phyloP scores from a whole-genome alignment of 2,329 filamentous ascomycete species.

The Nothophoma quercina region DNA sequence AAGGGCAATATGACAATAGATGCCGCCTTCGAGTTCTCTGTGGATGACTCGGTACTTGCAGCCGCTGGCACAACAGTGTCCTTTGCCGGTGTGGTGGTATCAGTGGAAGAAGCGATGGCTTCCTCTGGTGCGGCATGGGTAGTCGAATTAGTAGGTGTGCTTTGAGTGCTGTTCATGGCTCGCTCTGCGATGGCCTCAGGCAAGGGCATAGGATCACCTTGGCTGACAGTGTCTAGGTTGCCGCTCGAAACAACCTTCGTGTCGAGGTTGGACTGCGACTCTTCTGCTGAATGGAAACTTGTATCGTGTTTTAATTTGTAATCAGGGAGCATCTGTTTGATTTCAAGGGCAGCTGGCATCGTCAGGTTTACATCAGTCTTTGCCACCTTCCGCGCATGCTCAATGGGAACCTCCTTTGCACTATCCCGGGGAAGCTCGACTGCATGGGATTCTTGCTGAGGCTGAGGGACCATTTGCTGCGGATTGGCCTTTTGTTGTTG shows the following conservation, averaged over 20 bases:
- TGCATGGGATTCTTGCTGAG: background rate
- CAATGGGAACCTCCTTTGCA: background rate
- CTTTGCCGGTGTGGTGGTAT: background rate
- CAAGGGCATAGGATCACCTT: background rate
- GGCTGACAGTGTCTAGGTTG: constrained; percentile 10
- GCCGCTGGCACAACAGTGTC: constrained; percentile 1
- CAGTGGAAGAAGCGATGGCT: too few species aligned
- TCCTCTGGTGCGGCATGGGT: background rate
- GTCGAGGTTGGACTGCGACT: constrained; percentile 26
- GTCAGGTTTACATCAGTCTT: background rate
- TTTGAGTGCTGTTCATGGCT: background rate
- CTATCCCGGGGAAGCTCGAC: background rate
- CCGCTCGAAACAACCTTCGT: background rate
- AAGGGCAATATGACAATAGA: too few species aligned
- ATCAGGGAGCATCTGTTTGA: constrained; percentile 23
- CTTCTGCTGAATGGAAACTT: constrained; percentile 34
- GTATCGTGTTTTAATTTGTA: constrained; percentile 35
- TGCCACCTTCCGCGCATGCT: background rate
- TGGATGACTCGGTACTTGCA: background rate
- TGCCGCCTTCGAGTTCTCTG: background rate
- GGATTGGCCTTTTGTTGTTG: background rate
- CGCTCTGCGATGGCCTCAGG: background rate
- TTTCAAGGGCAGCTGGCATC: background rate
- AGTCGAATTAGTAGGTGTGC: background rate
- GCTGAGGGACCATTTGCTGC: background rate